phyloP scores from a whole-genome alignment of 2,329 filamentous ascomycete genomes.

The Fusarium coffeatum region DNA sequence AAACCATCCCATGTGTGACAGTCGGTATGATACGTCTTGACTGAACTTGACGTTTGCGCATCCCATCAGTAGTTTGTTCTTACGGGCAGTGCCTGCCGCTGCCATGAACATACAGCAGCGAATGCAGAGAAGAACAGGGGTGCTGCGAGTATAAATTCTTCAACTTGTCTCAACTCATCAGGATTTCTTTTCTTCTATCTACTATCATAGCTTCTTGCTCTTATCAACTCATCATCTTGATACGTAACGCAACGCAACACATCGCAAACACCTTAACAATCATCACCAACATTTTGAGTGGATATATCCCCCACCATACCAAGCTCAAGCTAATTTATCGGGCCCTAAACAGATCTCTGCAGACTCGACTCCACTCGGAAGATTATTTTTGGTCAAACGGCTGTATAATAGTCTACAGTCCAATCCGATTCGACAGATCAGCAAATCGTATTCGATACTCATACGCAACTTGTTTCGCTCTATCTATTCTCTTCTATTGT shows the following conservation, averaged over 20 bases:
- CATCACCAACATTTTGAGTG: constrained; percentile 13
- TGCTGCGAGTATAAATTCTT: neutral
- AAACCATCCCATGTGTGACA: neutral
- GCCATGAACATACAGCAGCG: neutral
- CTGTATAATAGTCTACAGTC: constrained; percentile 7
- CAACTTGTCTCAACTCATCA: neutral
- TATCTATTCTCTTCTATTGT: neutral
- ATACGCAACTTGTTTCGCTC: neutral
- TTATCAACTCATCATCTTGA: neutral
- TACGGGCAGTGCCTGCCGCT: neutral
- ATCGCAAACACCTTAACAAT: neutral
- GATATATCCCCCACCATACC: constrained; percentile 24
- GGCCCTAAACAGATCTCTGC: constrained; percentile 9
- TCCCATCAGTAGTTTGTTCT: neutral
- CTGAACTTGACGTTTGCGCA: neutral
- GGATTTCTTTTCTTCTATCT: neutral
- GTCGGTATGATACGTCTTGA: neutral
- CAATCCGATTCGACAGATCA: constrained; percentile 18
- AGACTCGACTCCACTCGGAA: constrained; percentile 27
- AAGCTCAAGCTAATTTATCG: constrained; percentile 33
- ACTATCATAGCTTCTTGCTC: neutral
- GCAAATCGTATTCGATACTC: constrained; percentile 4
- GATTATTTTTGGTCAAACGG: constrained; percentile 17
- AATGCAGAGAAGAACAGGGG: constrained; percentile 11
- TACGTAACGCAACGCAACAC: neutral